phyloP scores from a whole-genome alignment of 345 rosid genomes.

The Dimocarpus longan region DNA sequence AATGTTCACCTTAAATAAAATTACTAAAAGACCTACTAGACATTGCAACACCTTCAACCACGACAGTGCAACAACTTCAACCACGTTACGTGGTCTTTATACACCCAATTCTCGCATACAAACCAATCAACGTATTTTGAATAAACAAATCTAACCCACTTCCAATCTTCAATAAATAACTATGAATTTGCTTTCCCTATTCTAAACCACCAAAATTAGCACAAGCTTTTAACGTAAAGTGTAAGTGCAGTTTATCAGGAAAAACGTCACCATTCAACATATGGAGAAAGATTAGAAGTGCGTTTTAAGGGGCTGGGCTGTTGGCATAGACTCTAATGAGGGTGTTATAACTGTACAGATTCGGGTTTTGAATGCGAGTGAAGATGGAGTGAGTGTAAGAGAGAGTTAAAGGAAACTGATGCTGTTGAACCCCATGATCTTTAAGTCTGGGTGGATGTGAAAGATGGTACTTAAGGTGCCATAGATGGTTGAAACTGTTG shows the following conservation, averaged over 20 bases:
- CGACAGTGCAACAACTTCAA: conserved; percentile 17
- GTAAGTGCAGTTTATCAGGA: conserved; percentile 49
- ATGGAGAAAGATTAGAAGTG: conserved; percentile 32
- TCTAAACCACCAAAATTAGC: conserved; percentile 39
- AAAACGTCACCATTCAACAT: conserved; percentile 39
- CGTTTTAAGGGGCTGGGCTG: conserved; percentile 29
- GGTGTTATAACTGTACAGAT: conserved; percentile 42
- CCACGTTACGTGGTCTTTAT: conserved; percentile 33
- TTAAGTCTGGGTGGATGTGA: no score
- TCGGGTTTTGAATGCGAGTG: conserved; percentile 34
- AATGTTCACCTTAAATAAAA: no score
- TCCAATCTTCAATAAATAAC: conserved; percentile 36
- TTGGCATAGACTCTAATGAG: conserved; percentile 53
- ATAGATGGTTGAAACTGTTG: no score
- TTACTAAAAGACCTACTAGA: no score
- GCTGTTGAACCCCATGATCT: no score
- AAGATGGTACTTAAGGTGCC: no score
- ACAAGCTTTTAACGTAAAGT: conserved; percentile 50
- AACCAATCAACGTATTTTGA: conserved; percentile 43
- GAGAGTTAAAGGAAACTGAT: conserved; percentile 29
- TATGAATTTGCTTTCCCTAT: conserved; percentile 49
- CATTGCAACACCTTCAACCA: no score
- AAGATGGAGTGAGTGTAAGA: conserved; percentile 48
- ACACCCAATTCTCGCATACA: conserved; percentile 35
- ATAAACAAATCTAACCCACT: conserved; percentile 35